Evolutionary conservation across 306 rosid species (phyloP), one percentile per base, ranked within the genome.

Genomic region (Rosa rugosa): DNA sequence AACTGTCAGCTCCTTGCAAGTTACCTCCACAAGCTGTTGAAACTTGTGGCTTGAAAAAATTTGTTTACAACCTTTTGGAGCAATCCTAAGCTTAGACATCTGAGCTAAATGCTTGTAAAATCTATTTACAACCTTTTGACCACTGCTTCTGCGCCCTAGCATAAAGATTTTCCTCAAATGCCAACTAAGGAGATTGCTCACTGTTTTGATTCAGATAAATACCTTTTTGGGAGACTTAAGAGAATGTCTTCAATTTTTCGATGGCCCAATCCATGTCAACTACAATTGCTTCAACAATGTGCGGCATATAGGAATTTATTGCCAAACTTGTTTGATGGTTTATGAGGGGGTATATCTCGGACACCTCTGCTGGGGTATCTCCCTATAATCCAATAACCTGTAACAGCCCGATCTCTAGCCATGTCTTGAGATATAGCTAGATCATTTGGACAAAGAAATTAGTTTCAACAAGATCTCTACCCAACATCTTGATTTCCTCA

Each of bases 11-110:
- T 85, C 83, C 44, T 69, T 82, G 77, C 88, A 85, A 49, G 88
- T 85, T 46, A 63, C 73, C 20, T 85, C 88, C 73, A 79, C 88
- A 75, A 85, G 88, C 75, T 76, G 70, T 79, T 75, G 84, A 71
- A 82, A 85, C 75, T 79, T 71, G 0, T 65, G 79, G 77, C 83
- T 71, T 10, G 86, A 86, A 71, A 76, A 72, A 65, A 72, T 22
- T 81, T 85, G 88, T 77, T 82, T 75, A 68, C 81, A 81, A 75
- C 81, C 83, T 79, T 82, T 85, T 49, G 88, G 74, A 72, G 84
- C 82, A 64, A 85, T 82, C 42, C 83, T 71, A 73, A 85, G 83
- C 82, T 85, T 85, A 50, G 88, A 75, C 64, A 85, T 79, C 56
- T 65, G 81, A 75, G 88, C 86, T 47, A 82, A 72, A 76, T 79